Evolutionary conservation across 192 early-diverging fungal genomes (phyloP).

Genomic region (Kappamyces sp.): DNA sequence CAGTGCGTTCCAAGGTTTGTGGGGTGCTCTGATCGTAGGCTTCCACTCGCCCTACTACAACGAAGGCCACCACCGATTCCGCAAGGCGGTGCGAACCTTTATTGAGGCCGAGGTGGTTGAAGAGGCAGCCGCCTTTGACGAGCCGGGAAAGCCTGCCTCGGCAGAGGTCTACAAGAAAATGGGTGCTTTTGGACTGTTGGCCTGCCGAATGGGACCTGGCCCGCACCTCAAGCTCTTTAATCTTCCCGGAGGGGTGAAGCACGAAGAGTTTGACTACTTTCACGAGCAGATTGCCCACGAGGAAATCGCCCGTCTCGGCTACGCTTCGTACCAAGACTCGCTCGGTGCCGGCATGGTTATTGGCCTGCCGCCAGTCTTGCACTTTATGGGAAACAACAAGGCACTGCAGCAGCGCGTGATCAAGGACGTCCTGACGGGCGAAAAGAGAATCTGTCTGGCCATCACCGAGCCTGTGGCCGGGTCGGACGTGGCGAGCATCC

Average conservation of each 20-base stretch:
- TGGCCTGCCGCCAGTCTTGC: slow-evolving; percentile 36
- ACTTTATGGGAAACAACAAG: slow-evolving; percentile 27
- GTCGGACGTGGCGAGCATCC: slow-evolving; percentile 24
- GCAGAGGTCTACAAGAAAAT: slow-evolving; percentile 36
- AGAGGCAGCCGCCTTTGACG: slow-evolving; percentile 23
- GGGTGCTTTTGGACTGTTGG: slow-evolving; percentile 33
- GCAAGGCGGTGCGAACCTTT: slow-evolving; percentile 37
- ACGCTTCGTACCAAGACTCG: slow-evolving; percentile 30
- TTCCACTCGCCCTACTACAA: slow-evolving; percentile 39
- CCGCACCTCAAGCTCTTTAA: slow-evolving; percentile 31
- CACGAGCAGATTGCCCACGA: slow-evolving; percentile 45
- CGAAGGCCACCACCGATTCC: slow-evolving; percentile 35
- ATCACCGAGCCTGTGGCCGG: slow-evolving; percentile 41
- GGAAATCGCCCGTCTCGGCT: slow-evolving; percentile 29
- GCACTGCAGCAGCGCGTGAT: slow-evolving; percentile 16
- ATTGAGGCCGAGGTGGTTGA: slow-evolving; percentile 25
- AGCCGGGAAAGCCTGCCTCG: slow-evolving; percentile 23
- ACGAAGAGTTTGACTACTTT: slow-evolving; percentile 51
- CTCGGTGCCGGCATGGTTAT: slow-evolving; percentile 40
- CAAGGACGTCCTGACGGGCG: slow-evolving; percentile 36
- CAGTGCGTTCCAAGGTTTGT: slow-evolving; percentile 19
- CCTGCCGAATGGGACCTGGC: slow-evolving; percentile 40
- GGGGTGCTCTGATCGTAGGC: slow-evolving; percentile 6
- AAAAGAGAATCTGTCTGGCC: slow-evolving; percentile 48
- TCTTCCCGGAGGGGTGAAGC: slow-evolving; percentile 39